Percentiles rank a stretch among this genome's conserved stretches.
Evolutionary conservation across 352 stramenopile species (phyloP).

Genomic region (Elongisporangium undulatum): DNA sequence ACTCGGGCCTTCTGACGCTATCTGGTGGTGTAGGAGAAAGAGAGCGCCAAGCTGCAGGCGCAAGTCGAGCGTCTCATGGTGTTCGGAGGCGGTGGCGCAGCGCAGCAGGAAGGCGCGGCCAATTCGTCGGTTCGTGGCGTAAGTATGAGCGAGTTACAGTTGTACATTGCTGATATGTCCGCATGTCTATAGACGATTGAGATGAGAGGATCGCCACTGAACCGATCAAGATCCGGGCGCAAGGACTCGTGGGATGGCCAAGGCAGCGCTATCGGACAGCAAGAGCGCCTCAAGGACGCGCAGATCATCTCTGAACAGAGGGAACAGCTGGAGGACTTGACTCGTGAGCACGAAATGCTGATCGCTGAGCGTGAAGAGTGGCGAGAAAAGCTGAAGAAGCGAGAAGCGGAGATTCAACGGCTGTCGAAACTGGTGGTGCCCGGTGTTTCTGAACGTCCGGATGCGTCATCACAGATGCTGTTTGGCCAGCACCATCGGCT

Average conservation of each 20-base stretch:
- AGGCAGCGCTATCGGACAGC: slow-evolving; percentile 4
- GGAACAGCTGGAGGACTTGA: slow-evolving; percentile 39
- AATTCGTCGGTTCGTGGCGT: slow-evolving; percentile 5
- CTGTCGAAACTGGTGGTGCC: slow-evolving; percentile 46
- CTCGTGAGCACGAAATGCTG: slow-evolving; percentile 37
- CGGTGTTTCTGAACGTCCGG: slow-evolving; percentile 18
- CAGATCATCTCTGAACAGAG: slow-evolving; percentile 42
- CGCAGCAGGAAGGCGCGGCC: slow-evolving; percentile 7
- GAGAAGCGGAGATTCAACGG: slow-evolving; percentile 66
- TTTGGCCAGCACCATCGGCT: slow-evolving; percentile 30
- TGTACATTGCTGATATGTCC: neutral
- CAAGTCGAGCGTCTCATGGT: slow-evolving; percentile 56
- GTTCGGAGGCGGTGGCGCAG: slow-evolving; percentile 13
- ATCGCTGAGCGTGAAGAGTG: slow-evolving; percentile 32
- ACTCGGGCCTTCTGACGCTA: slow-evolving; percentile 4
- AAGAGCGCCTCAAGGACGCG: slow-evolving; percentile 12
- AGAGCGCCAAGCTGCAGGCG: slow-evolving; percentile 57
- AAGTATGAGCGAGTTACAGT: neutral
- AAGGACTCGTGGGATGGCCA: slow-evolving; percentile 20
- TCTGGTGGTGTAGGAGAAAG: slow-evolving; percentile 34
- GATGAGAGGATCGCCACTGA: slow-evolving; percentile 10
- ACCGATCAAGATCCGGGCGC: slow-evolving; percentile 13
- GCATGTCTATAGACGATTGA: slow-evolving; percentile 21
- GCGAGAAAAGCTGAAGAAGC: slow-evolving; percentile 48
- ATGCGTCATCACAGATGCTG: slow-evolving; percentile 16